phyloP scores from a whole-genome alignment of 306 rosid species.

The Inga laurina region DNA sequence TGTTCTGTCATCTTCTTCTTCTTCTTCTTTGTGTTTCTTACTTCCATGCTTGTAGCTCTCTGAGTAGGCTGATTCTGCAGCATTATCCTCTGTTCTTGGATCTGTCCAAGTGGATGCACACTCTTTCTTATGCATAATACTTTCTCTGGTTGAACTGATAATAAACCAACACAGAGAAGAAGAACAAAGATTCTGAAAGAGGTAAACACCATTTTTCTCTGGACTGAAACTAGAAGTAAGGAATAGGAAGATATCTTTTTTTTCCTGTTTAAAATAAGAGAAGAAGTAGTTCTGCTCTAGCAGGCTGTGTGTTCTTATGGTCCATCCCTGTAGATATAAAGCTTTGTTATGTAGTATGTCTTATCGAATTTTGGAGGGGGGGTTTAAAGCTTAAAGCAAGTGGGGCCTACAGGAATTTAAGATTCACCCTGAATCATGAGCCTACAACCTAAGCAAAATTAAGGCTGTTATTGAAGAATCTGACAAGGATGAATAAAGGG shows the following conservation, averaged over 20 bases:
- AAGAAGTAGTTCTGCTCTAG: slow-evolving; percentile 31
- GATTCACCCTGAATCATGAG: slow-evolving; percentile 85
- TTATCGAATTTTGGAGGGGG: slow-evolving; percentile 48
- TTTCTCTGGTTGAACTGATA: slow-evolving; percentile 53
- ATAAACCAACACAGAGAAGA: slow-evolving; percentile 61
- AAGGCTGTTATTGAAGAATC: slow-evolving; percentile 93
- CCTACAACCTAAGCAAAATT: slow-evolving; percentile 61
- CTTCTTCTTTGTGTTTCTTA: slow-evolving; percentile 47
- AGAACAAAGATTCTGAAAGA: slow-evolving; percentile 48
- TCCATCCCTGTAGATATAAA: slow-evolving; percentile 68
- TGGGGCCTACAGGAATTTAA: slow-evolving; percentile 61
- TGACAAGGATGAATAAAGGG: slow-evolving; percentile 75
- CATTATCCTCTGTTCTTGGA: slow-evolving; percentile 41
- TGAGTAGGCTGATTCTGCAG: slow-evolving; percentile 46
- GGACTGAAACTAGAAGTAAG: slow-evolving; percentile 41
- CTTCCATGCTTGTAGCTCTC: slow-evolving; percentile 39
- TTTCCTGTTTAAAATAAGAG: slow-evolving; percentile 48
- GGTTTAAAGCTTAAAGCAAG: slow-evolving; percentile 72
- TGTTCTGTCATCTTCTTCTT: slow-evolving; percentile 49
- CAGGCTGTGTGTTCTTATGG: slow-evolving; percentile 42
- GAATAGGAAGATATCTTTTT: slow-evolving; percentile 33
- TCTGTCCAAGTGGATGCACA: slow-evolving; percentile 54
- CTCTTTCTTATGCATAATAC: slow-evolving; percentile 52
- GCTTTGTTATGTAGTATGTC: slow-evolving; percentile 57
- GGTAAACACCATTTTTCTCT: slow-evolving; percentile 60